Conservation (phyloP, 768 basidiomycete genomes). For the Favolaschia claudopus region DNA sequence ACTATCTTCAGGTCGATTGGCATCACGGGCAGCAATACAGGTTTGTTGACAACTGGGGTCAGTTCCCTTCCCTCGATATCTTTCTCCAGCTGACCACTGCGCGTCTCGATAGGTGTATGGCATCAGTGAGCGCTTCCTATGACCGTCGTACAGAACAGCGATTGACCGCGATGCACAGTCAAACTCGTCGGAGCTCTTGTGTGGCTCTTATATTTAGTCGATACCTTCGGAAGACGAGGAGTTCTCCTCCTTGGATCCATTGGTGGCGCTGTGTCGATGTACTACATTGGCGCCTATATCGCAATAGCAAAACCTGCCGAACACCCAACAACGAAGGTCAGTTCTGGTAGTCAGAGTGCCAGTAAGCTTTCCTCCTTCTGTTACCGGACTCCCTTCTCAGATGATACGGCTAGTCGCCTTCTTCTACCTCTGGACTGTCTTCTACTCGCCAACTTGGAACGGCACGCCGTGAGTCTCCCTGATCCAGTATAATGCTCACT, state of each 20-base stretch:
- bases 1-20: slow-evolving; percentile 58
- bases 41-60: slow-evolving; percentile 52
- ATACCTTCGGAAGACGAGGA: slow-evolving; percentile 49
- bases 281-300: slow-evolving; percentile 54
- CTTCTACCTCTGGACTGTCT: slow-evolving; percentile 48
- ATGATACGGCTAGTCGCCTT: slow-evolving; percentile 34
- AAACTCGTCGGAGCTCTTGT: slow-evolving; percentile 46
- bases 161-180: slow-evolving; percentile 25
- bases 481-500: neutral
- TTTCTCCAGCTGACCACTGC: neutral
- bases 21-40: slow-evolving; percentile 42
- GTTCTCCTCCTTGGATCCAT: slow-evolving; percentile 50
- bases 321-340: slow-evolving; percentile 26
- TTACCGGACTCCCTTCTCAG: neutral
- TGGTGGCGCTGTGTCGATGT: slow-evolving; percentile 49
- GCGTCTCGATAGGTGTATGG: slow-evolving; percentile 53
- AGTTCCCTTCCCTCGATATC: neutral
- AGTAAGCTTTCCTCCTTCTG: slow-evolving; percentile 21
- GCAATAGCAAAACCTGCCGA: slow-evolving; percentile 42
- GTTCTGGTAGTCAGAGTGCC: slow-evolving; percentile 40
- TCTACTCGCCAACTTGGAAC: slow-evolving; percentile 51
- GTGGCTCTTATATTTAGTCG: slow-evolving; percentile 51
- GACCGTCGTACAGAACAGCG: neutral
- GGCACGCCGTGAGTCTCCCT: slow-evolving; percentile 42
- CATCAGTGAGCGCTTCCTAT: slow-evolving; percentile 43